A percentile compares a stretch with the other conserved stretches of the same genome.
These are phyloP conservation scores for Aspergillus sp. DNA, from an alignment of 2,329 filamentous ascomycete genomes.

Conservation along the genomic window DNA sequence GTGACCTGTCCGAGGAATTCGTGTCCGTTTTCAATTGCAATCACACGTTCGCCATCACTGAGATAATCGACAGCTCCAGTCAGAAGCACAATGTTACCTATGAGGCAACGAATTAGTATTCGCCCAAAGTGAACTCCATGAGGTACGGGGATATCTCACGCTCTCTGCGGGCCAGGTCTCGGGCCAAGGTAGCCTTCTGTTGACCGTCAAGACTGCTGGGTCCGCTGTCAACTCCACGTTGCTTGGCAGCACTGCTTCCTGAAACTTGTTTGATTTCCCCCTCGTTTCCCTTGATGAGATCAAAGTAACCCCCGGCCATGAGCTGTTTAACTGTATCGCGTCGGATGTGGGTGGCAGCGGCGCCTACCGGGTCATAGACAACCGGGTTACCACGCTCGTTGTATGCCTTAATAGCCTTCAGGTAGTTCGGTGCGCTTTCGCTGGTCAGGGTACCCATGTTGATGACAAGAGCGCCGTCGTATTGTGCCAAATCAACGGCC, in stretches of 20 bases:
- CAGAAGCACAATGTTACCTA: slow-evolving; percentile 67
- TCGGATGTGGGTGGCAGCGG: slow-evolving; percentile 73
- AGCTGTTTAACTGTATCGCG: slow-evolving; percentile 66
- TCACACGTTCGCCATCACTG: slow-evolving; percentile 66
- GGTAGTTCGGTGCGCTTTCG: slow-evolving; percentile 66
- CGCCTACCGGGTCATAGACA: slow-evolving; percentile 85
- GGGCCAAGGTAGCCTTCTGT: slow-evolving; percentile 61
- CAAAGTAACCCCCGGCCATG: slow-evolving; percentile 69
- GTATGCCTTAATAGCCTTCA: slow-evolving; percentile 72
- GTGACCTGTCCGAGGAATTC: slow-evolving; percentile 45
- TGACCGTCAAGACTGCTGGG: slow-evolving; percentile 48
- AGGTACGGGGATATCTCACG: slow-evolving; percentile 26
- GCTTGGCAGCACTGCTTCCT: slow-evolving; percentile 51
- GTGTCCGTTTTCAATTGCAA: slow-evolving; percentile 73
- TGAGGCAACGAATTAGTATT: too few relatives aligned
- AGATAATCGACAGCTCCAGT: slow-evolving; percentile 76
- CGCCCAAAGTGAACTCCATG: too few relatives aligned
- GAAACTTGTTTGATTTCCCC: slow-evolving; percentile 74
- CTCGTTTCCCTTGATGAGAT: slow-evolving; percentile 92
- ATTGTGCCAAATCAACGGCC: slow-evolving; percentile 70
- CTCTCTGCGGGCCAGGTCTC: slow-evolving; percentile 62
- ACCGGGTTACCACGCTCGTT: slow-evolving; percentile 71
- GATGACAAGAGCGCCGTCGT: slow-evolving; percentile 75
- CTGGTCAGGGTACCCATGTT: slow-evolving; percentile 93
- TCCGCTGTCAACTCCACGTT: slow-evolving; percentile 80